phyloP scores from a whole-genome alignment of 306 rosid species.

The Ochetophila trinervis region DNA sequence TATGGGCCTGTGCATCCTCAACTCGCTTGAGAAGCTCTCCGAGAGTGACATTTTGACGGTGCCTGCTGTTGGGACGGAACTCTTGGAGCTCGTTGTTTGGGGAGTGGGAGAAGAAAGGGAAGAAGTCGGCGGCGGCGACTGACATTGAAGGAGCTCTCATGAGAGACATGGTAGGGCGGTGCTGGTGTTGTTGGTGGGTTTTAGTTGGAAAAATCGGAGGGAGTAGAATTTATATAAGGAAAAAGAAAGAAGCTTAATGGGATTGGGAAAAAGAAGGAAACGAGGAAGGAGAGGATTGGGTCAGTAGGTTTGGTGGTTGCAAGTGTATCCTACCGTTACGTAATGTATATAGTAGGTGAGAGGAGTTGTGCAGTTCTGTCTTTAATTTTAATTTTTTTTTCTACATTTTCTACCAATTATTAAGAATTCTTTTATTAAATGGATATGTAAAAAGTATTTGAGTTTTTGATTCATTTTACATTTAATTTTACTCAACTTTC shows the following conservation, averaged over 20 bases:
- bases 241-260: too few species aligned
- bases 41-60: constrained; percentile 47
- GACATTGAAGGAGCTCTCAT: constrained; percentile 14
- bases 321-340: constrained; percentile 26
- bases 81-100: constrained; percentile 46
- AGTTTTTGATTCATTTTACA: too few species aligned
- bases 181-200: neutral
- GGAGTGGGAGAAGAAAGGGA: constrained; percentile 43
- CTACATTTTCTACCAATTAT: constrained; percentile 17
- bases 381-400: too few species aligned
- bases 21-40: constrained; percentile 72
- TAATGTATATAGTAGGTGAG: constrained; percentile 26
- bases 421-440: neutral
- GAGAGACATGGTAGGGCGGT: constrained; percentile 31
- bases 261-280: neutral
- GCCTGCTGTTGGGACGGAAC: constrained; percentile 5
- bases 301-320: constrained; percentile 29
- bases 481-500: too few species aligned
- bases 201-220: neutral
- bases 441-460: too few species aligned
- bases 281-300: neutral
- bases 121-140: constrained; percentile 8
- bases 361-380: constrained; percentile 18
- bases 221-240: constrained; percentile 29
- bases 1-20: constrained; percentile 51